Base-by-base conservation (phyloP, 169 alveolate genomes). In the Plasmodium gallinaceum region DNA sequence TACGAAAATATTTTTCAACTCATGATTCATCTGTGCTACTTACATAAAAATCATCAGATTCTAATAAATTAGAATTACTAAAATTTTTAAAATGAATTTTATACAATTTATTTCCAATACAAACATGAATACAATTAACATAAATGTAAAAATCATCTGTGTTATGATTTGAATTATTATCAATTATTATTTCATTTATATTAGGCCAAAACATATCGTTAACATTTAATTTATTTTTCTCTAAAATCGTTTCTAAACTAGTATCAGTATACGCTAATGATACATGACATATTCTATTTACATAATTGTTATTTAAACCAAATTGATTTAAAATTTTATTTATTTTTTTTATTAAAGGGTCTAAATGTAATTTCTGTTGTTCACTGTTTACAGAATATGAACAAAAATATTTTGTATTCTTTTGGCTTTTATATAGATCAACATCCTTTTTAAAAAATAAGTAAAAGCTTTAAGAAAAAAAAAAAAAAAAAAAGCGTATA, bases 211-310 rank as follows among this genome's bases (percentile, higher is more conserved):
- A 66, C n/a, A 39, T 69, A 18, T 22, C 54, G 9, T 70, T 42
- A 18, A 54, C 43, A 61, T 57, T 54, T 66, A 65, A 52, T 32
- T 65, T 68, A n/a, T 61, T 68, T 9, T 80, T 61, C 66, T 80
- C 54, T 52, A 80, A 61, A 8, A 80, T 26, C 14, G 20, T n/a
- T 18, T 16, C 83, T 58, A 80, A 80, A 43, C 46, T 54, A 24
- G 52, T 52, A 60, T 80, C 42, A 0, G 90, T 80, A 48, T 80
- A 80, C 10, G 90, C 90, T 32, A 80, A 68, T n/a, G 90, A 80
- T 24, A 80, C 16, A 72, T 80, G 90, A 66, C 80, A 80, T 37
- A 42, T 68, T 24, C 90, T 57, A 45, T 75, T 62, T 20, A 32
- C 64, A 62, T 62, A 64, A 32, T 61, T 51, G 62, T 80, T 69